Evolutionary conservation across 371 early-diverging fungal genomes (phyloP).

Genomic region (Mucor racemosus): DNA sequence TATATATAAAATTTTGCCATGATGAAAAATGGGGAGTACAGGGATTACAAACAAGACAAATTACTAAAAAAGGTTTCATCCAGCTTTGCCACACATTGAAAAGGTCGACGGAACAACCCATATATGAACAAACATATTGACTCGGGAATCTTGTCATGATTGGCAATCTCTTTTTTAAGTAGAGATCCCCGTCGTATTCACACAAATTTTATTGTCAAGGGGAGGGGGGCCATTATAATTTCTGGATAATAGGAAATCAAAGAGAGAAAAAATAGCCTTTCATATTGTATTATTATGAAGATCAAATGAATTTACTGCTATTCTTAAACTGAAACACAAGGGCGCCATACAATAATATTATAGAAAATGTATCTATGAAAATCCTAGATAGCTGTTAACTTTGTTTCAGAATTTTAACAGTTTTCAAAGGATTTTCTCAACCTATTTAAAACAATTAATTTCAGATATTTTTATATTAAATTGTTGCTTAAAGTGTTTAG

Average conservation of each 20-base stretch:
- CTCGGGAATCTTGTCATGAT: background rate
- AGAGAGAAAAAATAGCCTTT: background rate
- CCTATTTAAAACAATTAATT: no score
- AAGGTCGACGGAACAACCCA: conserved; percentile 18
- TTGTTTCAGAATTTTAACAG: no score
- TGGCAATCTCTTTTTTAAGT: background rate
- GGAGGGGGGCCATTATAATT: background rate
- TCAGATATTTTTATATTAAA: no score
- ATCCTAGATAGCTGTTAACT: no score
- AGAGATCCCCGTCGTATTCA: background rate
- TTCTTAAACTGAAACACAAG: background rate
- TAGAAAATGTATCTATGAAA: no score
- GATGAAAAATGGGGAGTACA: background rate
- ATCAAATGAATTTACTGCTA: background rate
- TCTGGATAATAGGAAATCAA: background rate
- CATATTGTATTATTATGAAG: background rate
- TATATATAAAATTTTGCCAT: background rate
- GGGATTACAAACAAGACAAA: background rate
- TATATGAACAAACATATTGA: background rate
- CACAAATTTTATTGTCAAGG: background rate
- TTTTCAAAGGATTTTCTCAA: no score
- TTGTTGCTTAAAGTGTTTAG: no score
- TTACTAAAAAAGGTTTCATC: conserved; percentile 14
- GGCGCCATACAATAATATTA: no score
- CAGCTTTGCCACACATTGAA: conserved; percentile 24